phyloP scores from a whole-genome alignment of 345 rosid genomes.

The Salix dunnii region DNA sequence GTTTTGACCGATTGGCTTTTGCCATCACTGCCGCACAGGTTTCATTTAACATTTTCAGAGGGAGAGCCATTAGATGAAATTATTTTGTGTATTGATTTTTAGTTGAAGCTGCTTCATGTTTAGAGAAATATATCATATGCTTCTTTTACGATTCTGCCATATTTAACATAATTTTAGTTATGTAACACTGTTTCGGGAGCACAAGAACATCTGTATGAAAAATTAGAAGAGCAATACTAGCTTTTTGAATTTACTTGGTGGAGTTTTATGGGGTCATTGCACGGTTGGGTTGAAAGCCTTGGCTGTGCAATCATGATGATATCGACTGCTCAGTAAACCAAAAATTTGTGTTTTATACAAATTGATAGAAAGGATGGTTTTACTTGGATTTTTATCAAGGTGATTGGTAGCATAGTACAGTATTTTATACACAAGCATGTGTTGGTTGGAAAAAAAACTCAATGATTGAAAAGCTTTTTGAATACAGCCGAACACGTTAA shows the following conservation, averaged over 20 bases:
- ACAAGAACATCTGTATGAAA: background rate
- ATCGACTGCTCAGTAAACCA: too few relatives aligned
- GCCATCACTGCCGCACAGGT: background rate
- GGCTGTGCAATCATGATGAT: too few relatives aligned
- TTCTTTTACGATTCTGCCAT: background rate
- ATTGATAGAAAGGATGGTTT: too few relatives aligned
- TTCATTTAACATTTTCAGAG: background rate
- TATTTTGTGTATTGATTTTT: background rate
- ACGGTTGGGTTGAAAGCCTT: too few relatives aligned
- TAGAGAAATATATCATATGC: background rate
- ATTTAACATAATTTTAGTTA: background rate
- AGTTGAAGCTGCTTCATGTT: background rate
- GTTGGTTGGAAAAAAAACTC: too few relatives aligned
- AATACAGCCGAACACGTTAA: too few relatives aligned
- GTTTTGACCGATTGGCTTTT: background rate
- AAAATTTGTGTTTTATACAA: too few relatives aligned
- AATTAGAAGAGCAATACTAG: background rate
- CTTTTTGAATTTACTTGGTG: background rate
- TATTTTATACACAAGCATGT: too few relatives aligned
- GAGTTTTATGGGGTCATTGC: background rate
- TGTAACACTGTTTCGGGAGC: background rate
- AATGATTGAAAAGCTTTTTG: too few relatives aligned
- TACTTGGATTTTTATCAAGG: too few relatives aligned
- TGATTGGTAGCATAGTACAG: too few relatives aligned
- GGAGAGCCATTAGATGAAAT: constrained; percentile 4